Evolutionary conservation across 495 filamentous ascomycete genomes (phyloP).

Genomic region (Parmelia sp.): DNA sequence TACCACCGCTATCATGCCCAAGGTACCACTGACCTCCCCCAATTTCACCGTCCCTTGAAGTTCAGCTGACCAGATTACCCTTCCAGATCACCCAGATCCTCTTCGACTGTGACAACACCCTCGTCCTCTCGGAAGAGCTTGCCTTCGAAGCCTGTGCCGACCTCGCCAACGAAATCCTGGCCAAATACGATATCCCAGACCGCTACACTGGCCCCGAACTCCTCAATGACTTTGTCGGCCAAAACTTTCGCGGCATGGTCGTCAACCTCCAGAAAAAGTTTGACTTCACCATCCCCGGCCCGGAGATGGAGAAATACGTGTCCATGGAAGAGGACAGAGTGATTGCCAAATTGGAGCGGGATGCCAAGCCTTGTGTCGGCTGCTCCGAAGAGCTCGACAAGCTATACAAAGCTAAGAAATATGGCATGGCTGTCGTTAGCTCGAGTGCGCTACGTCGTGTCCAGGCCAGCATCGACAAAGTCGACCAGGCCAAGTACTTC

Average conservation of each 20-base stretch:
- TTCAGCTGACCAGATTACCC: slow-evolving; percentile 10
- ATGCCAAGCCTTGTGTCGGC: slow-evolving; percentile 70
- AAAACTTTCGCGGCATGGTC: slow-evolving; percentile 95
- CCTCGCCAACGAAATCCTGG: slow-evolving; percentile 84
- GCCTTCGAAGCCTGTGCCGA: slow-evolving; percentile 94
- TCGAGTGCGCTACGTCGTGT: slow-evolving; percentile 75
- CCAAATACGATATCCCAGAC: slow-evolving; percentile 54
- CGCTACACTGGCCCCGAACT: slow-evolving; percentile 77
- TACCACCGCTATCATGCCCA: slow-evolving; percentile 37
- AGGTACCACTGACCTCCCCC: slow-evolving; percentile 31
- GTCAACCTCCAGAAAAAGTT: slow-evolving; percentile 67
- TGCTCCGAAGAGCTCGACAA: slow-evolving; percentile 61
- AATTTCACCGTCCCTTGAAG: neutral
- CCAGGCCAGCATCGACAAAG: slow-evolving; percentile 72
- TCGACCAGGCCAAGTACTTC: slow-evolving; percentile 76
- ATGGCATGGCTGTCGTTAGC: slow-evolving; percentile 76
- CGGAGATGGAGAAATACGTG: slow-evolving; percentile 72
- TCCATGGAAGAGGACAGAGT: slow-evolving; percentile 74
- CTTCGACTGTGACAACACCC: slow-evolving; percentile 97
- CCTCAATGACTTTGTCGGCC: slow-evolving; percentile 84
- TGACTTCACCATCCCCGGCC: slow-evolving; percentile 58
- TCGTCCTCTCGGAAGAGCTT: slow-evolving; percentile 84
- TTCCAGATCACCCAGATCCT: slow-evolving; percentile 72
- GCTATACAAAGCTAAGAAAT: slow-evolving; percentile 56
- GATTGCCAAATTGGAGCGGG: slow-evolving; percentile 66